Evolutionary conservation across 495 filamentous ascomycete species (phyloP).

Genomic region (Lineolata rhizophorae): DNA sequence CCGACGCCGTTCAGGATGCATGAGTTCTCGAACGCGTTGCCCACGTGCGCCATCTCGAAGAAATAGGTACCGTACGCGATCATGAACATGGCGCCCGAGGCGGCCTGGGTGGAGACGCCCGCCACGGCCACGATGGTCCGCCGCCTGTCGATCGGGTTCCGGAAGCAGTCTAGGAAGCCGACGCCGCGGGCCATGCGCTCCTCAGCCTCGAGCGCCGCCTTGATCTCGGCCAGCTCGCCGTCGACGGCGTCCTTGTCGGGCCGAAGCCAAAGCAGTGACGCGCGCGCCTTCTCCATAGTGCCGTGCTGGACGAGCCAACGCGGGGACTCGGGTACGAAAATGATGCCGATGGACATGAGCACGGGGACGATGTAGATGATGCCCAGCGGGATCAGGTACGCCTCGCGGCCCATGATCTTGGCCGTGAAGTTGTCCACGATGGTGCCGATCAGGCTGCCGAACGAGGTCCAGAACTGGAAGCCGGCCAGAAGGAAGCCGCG

Average conservation of each 20-base stretch:
- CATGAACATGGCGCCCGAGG: conserved; percentile 38
- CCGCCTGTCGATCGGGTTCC: conserved; percentile 28
- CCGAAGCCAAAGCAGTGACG: conserved; percentile 24
- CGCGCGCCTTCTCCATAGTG: conserved; percentile 25
- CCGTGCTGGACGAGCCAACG: conserved; percentile 36
- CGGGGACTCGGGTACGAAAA: conserved; percentile 42
- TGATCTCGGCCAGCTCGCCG: conserved; percentile 29
- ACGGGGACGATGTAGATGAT: conserved; percentile 34
- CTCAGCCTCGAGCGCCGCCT: conserved; percentile 28
- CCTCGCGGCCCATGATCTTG: conserved; percentile 21
- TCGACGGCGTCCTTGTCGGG: conserved; percentile 23
- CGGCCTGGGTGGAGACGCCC: conserved; percentile 31
- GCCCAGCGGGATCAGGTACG: conserved; percentile 36
- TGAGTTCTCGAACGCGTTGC: conserved; percentile 34
- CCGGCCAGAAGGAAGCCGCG: conserved; percentile 28
- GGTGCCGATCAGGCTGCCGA: conserved; percentile 35
- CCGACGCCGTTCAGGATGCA: conserved; percentile 33
- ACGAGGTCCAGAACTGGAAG: conserved; percentile 25
- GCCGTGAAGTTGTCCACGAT: conserved; percentile 37
- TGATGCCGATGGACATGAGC: conserved; percentile 25
- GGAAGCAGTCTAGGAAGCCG: conserved; percentile 29
- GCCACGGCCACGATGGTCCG: conserved; percentile 27
- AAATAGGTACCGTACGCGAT: conserved; percentile 45
- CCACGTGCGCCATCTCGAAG: conserved; percentile 38
- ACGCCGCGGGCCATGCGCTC: conserved; percentile 20